These are phyloP conservation scores for Umbelopsis isabellina DNA, from an alignment of 192 early-diverging fungal genomes.

Conservation along the genomic window DNA sequence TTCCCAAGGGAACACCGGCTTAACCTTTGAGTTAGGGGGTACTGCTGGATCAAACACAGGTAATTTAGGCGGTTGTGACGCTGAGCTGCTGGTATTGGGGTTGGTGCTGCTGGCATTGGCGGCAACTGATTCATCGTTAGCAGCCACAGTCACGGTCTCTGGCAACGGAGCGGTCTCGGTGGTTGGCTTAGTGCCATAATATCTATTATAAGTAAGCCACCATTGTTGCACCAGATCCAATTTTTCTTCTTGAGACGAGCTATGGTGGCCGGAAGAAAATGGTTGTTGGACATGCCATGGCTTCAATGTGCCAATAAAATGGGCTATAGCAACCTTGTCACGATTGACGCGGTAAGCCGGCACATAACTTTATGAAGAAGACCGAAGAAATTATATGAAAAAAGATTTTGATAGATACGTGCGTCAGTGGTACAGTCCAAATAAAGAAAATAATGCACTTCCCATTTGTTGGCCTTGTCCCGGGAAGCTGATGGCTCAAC, in stretches of 20 bases:
- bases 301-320: conserved; percentile 89
- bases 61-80: neutral
- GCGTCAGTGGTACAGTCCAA: conserved; percentile 2
- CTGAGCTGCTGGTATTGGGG: no score
- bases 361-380: conserved; percentile 53
- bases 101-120: neutral
- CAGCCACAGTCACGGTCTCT: neutral
- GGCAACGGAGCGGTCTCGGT: neutral
- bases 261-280: conserved; percentile 54
- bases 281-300: conserved; percentile 82
- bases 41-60: conserved; percentile 1
- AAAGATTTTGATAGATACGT: no score
- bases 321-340: conserved; percentile 74
- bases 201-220: conserved; percentile 74
- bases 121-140: neutral
- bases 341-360: conserved; percentile 84
- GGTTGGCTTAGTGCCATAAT: conserved; percentile 32
- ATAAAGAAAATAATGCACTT: no score
- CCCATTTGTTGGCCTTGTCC: no score
- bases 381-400: conserved; percentile 21
- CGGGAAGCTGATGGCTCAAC: no score
- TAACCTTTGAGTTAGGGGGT: neutral
- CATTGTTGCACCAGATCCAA: conserved; percentile 63
- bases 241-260: conserved; percentile 49
- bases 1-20: conserved; percentile 13